Evolutionary conservation across 495 filamentous ascomycete species (phyloP).

Genomic region (Venustampulla echinocandica): DNA sequence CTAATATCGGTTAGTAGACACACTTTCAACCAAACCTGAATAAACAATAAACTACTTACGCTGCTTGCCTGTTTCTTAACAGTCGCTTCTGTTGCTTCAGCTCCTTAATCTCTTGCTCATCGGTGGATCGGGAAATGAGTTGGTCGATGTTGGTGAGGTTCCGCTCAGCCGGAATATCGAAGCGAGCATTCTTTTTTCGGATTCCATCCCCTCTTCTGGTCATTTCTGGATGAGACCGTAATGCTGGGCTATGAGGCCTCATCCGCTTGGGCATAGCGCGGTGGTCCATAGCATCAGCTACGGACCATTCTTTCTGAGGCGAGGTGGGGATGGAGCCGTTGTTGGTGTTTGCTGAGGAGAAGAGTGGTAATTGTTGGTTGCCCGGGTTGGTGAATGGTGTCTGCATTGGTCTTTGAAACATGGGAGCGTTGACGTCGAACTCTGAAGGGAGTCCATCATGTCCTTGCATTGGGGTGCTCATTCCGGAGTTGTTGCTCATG

Average conservation of each 20-base stretch:
- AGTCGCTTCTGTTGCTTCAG: constrained; percentile 97
- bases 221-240: constrained; percentile 73
- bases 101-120: constrained; percentile 95
- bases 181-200: constrained; percentile 98
- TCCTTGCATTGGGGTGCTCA: constrained; percentile 32
- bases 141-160: constrained; percentile 93
- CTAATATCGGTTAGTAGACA: constrained; percentile 38
- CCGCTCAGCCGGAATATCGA: constrained; percentile 91
- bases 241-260: constrained; percentile 59
- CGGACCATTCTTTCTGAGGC: constrained; percentile 46
- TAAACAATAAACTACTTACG: constrained; percentile 40
- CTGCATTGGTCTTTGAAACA: constrained; percentile 37
- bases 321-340: constrained; percentile 41
- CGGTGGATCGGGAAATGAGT: constrained; percentile 75
- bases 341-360: constrained; percentile 36
- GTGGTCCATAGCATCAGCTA: constrained; percentile 45
- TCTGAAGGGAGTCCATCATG: constrained; percentile 60
- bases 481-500: constrained; percentile 45
- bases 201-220: constrained; percentile 75
- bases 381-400: constrained; percentile 43
- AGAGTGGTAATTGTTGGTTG: constrained; percentile 37
- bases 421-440: constrained; percentile 43
- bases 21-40: constrained; percentile 20
- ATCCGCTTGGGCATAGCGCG: constrained; percentile 62
- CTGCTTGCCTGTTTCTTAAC: constrained; percentile 89